A percentile compares a stretch with the other conserved stretches of the same genome.
phyloP scores from a whole-genome alignment of 345 rosid genomes.

The Linum trigynum region DNA sequence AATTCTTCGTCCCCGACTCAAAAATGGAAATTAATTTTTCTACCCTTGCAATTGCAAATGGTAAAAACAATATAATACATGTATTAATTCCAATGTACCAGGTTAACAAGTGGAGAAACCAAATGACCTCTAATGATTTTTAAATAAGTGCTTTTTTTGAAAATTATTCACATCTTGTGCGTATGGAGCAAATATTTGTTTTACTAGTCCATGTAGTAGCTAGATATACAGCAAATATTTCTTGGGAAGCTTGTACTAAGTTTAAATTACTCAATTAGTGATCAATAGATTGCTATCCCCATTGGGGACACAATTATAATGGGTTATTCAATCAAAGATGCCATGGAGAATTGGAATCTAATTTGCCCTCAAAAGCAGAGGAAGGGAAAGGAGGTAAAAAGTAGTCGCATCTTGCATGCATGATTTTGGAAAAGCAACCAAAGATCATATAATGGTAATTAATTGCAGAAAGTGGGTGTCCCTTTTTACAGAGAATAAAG shows the following conservation, averaged over 20 bases:
- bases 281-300: neutral
- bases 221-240: no score
- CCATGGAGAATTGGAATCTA: neutral
- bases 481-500: neutral
- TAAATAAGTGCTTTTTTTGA: no score
- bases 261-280: neutral
- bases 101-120: no score
- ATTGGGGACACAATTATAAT: neutral
- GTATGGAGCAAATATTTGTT: neutral
- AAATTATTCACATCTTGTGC: no score
- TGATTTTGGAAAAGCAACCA: neutral
- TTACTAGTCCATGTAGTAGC: neutral
- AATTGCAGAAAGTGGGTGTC: neutral
- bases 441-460: neutral
- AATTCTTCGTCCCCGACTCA: no score
- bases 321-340: neutral
- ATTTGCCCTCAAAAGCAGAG: neutral
- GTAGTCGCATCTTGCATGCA: neutral
- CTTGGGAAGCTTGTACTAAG: no score
- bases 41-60: no score
- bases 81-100: no score
- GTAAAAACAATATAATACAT: no score
- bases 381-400: neutral
- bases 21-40: no score
- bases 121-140: no score